Evolutionary conservation across 2,329 filamentous ascomycete species (phyloP).

Genomic region (Monilinia vaccinii-corymbosi): DNA sequence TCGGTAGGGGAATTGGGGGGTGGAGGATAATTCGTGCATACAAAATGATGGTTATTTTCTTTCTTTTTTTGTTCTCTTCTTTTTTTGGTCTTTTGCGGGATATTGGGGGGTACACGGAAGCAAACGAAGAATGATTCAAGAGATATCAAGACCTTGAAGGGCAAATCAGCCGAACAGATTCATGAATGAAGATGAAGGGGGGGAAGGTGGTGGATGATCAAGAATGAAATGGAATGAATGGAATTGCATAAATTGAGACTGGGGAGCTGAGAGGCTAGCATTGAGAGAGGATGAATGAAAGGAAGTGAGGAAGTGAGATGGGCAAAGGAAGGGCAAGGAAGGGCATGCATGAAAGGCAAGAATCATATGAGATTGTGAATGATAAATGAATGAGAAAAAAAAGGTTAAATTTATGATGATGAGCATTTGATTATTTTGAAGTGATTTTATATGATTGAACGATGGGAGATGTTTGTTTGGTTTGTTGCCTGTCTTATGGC

Average conservation of each 20-base stretch:
- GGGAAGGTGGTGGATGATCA: background rate
- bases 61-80: background rate
- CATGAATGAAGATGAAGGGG: background rate
- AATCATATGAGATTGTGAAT: conserved; percentile 1
- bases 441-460: no score
- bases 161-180: background rate
- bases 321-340: background rate
- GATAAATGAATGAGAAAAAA: conserved; percentile 3
- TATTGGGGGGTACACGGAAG: background rate
- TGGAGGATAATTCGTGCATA: background rate
- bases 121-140: background rate
- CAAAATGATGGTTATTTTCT: conserved; percentile 2
- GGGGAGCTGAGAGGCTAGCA: background rate
- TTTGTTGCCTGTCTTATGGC: no score
- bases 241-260: background rate
- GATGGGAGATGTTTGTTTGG: no score
- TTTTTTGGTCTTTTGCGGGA: no score
- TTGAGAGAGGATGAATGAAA: no score
- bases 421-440: background rate
- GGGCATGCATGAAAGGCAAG: background rate
- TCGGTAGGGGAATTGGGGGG: background rate
- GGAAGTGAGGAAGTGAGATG: background rate
- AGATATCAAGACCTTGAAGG: background rate
- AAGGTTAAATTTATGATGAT: background rate
- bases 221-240: background rate